phyloP scores from a whole-genome alignment of 2,329 filamentous ascomycete genomes.

The Gliomastix tumulicola region DNA sequence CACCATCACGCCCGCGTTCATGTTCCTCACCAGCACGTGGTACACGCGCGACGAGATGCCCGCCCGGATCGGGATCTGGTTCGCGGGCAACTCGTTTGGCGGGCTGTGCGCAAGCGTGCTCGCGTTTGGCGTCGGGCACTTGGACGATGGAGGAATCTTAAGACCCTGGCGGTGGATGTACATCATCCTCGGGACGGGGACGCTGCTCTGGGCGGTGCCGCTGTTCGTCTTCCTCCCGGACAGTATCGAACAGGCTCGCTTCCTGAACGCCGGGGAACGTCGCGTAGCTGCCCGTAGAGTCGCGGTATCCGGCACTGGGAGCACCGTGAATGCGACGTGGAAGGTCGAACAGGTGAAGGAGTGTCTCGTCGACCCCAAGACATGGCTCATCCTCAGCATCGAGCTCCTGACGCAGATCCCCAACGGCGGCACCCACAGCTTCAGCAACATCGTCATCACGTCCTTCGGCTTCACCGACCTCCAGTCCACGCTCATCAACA shows the following conservation, averaged over 20 bases:
- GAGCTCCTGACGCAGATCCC: constrained; percentile 49
- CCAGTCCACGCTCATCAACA: constrained; percentile 49
- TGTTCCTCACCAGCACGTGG: constrained; percentile 49
- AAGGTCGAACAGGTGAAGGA: constrained; percentile 44
- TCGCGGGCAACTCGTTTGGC: constrained; percentile 41
- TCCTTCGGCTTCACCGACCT: constrained; percentile 49
- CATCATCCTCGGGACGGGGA: constrained; percentile 42
- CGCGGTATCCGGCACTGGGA: constrained; percentile 42
- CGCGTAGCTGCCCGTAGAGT: constrained; percentile 38
- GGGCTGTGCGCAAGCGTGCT: constrained; percentile 40
- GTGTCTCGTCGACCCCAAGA: constrained; percentile 50
- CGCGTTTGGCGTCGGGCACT: constrained; percentile 50
- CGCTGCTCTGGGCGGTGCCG: constrained; percentile 42
- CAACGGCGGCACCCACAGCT: constrained; percentile 54
- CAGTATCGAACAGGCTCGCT: constrained; percentile 45
- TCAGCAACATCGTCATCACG: constrained; percentile 48
- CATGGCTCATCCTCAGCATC: constrained; percentile 50
- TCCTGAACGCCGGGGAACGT: constrained; percentile 47
- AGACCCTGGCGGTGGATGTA: constrained; percentile 53
- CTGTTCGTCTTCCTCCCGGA: constrained; percentile 44
- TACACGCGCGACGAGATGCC: constrained; percentile 52
- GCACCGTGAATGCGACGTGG: constrained; percentile 39
- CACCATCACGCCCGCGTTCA: constrained; percentile 45
- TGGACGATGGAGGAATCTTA: constrained; percentile 27
- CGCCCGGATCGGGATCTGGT: constrained; percentile 47